These are phyloP conservation scores for Orobanche coerulescens DNA, from an alignment of 257 asterid genomes.

Conservation along the genomic window DNA sequence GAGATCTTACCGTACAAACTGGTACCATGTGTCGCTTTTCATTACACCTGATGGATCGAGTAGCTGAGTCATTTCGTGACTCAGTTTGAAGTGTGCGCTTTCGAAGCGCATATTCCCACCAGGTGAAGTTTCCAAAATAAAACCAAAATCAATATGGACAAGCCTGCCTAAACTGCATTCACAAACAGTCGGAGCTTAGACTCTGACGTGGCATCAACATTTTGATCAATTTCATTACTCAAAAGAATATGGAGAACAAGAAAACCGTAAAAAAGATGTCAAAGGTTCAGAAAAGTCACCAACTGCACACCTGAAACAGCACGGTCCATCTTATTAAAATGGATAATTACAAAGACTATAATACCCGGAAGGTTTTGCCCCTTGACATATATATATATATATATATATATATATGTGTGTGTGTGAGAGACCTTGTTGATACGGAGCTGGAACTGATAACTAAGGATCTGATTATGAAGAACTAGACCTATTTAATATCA, in stretches of 20 bases:
- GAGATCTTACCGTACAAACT: conserved; percentile 64
- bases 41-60: conserved; percentile 95
- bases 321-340: too few species aligned
- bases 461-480: too few species aligned
- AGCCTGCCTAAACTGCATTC: conserved; percentile 85
- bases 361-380: neutral
- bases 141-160: conserved; percentile 98
- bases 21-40: conserved; percentile 95
- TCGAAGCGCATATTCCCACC: conserved; percentile 96
- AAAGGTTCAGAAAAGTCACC: neutral
- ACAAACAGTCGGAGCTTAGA: conserved; percentile 18
- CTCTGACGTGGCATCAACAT: neutral
- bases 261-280: neutral
- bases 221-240: conserved; percentile 3
- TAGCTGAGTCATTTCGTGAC: conserved; percentile 98
- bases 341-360: neutral
- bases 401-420: too few species aligned
- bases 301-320: neutral
- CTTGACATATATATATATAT: neutral
- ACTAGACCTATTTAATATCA: too few species aligned
- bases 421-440: too few species aligned
- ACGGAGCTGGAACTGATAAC: too few species aligned
- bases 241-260: neutral
- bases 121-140: conserved; percentile 96
- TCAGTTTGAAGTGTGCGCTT: conserved; percentile 96